phyloP scores from a whole-genome alignment of 148 eudicot genomes.

The Vaccinium myrtillus region DNA sequence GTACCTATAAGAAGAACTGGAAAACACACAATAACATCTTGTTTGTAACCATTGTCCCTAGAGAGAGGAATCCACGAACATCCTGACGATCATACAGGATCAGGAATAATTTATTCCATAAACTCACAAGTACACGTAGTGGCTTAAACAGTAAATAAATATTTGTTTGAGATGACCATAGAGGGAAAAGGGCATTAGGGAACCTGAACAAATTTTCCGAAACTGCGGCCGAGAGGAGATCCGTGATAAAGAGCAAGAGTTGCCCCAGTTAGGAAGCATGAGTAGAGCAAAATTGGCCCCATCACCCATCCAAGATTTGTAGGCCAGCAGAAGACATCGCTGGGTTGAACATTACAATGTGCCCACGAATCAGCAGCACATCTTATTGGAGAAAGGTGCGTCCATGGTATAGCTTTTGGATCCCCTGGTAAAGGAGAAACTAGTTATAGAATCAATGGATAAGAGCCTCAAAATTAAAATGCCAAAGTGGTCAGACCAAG shows the following conservation, averaged over 20 bases:
- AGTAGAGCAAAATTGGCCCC: slow-evolving; percentile 77
- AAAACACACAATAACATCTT: neutral
- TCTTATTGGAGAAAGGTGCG: slow-evolving; percentile 84
- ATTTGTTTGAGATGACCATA: neutral
- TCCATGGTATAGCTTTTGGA: slow-evolving; percentile 99
- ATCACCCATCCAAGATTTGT: slow-evolving; percentile 98
- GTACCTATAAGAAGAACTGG: neutral
- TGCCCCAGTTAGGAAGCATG: slow-evolving; percentile 75
- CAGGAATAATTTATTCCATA: neutral
- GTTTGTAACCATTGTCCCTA: neutral
- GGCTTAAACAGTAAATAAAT: neutral
- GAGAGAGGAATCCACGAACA: neutral
- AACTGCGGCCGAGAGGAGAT: slow-evolving; percentile 84
- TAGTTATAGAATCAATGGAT: neutral
- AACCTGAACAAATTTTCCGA: slow-evolving; percentile 94
- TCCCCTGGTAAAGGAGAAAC: slow-evolving; percentile 52
- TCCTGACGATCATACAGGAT: neutral
- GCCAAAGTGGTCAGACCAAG: neutral
- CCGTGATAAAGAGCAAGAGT: slow-evolving; percentile 94
- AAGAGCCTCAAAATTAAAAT: neutral
- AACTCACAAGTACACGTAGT: neutral
- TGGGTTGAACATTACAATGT: slow-evolving; percentile 54
- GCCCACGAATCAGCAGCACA: slow-evolving; percentile 84
- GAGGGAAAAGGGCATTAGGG: neutral
- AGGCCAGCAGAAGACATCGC: slow-evolving; percentile 87